Evolutionary conservation across 83 land plant species (phyloP), one percentile per base, ranked within the genome.

Genomic region (Isoetes engelmannii): DNA sequence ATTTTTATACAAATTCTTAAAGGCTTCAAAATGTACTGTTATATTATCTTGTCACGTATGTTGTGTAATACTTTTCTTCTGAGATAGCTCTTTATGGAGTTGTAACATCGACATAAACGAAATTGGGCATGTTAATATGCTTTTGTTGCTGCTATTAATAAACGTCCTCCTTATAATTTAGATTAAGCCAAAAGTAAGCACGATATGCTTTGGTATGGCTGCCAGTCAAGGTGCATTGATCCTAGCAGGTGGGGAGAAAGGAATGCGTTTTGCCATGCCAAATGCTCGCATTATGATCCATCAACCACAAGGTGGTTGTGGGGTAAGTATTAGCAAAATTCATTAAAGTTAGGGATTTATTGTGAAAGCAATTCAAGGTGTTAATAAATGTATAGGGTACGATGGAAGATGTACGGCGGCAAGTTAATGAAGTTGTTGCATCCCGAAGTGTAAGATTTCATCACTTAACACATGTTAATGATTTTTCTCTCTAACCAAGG

Each of bases 191-290:
- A 86, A 85, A 77, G 96, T 92, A 28, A 90, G 93, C 62, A 89
- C 98, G 44, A 84, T 92, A 17, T 89, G 95, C 70, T 92, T 92
- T 79, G 98, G 98, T 13, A 83, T 89, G 57, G 92, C 89, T 69
- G 98, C 98, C 66, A 92, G 98, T 74, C 98, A 92, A 63, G 96
- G 86, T 49, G 96, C 98, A 45, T 75, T 92, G 69, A 75, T 92
- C 65, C 82, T 92, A 69, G 98, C 98, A 61, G 98, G 98, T 61
- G 98, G 98, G 66, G 86, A 89, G 64, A 92, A 92, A 80, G 98
- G 98, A 42, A 87, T 80, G 87, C 96, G 98, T 15, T 92, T 85
- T 82, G 85, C 92, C 18, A 92, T 92, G 98, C 98, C 98, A 69
- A 92, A 92, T 82, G 81, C 92, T 46, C 94, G 98, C 15, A 85